Base-by-base conservation (phyloP, 2,329 filamentous ascomycete genomes). In the Gyromitra esculenta region DNA sequence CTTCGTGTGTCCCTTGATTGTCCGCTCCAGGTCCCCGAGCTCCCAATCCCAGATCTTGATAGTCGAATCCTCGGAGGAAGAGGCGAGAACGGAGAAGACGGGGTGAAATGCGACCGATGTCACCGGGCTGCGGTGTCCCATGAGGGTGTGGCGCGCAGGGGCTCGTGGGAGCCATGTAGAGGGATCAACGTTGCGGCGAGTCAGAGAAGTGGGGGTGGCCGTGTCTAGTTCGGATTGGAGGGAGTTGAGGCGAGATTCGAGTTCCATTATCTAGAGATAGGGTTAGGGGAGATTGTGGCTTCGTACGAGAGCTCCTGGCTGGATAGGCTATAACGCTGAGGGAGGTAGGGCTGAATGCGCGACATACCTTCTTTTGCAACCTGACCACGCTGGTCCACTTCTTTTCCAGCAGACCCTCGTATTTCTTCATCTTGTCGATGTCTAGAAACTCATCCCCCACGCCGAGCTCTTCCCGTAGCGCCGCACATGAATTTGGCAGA, bases 11-110 rank as follows among this genome's bases (percentile, higher is more conserved):
- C 93, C 94, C 82, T 97, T 97, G 73, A 97, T 88, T 0, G 94
- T 97, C 78, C 91, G 87, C 83, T 97, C 94, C 2, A 97, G 86
- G 84, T 97, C 94, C 62, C 95, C 95, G 31, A 96, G 85, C 82
- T 97, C 94, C 92, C 94, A 97, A 82, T 97, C 94, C 94, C 94
- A 97, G 71, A 97, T 94, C 82, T 97, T 97, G 83, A 98, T 97
- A 6, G 92, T 97, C 70, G 89, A 92, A 83, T 97, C 95, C 83
- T 97, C 94, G 7, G 94, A 96, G 15, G 92, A 94, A 0, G 93
- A 96, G 8, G 94, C 95, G 25, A 97, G 86, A 4, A 92, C 95
- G 8, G 93, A 95, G 84, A 97, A 97, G 41, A 96, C 87, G 0
- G 94, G 94, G 82, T 97, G 94, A 82, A 97, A 97, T 15, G 94